Evolutionary conservation across 2,329 filamentous ascomycete species (phyloP), one percentile per base, ranked within the genome.

Genomic region (Colletotrichum noveboracense): DNA sequence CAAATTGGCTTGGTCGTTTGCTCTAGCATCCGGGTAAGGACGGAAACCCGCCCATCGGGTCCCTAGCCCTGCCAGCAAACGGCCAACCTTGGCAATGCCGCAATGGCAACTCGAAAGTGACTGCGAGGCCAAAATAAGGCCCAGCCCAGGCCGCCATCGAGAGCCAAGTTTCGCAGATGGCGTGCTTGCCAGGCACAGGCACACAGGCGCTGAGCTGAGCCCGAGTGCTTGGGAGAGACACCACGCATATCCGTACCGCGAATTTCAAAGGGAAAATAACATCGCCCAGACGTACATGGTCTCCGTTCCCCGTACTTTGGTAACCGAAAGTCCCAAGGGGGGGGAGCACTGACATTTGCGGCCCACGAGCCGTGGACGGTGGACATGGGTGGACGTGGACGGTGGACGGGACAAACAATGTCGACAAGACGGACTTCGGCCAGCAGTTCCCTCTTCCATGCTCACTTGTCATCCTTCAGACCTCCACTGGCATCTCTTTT

Each of bases 121-220:
- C 30, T 24, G 21, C 12, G 24, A 73, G 34, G 34, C 52, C 34
- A 69, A 70, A 70, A 71, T 38, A 66, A 43, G 72, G 30, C 67
- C 66, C 48, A 61, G 34, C 67, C 43, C 56, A 60, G 38, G 66
- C 71, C 56, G 32, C 38, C 67, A 36, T 38, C 56, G 32, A 70
- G 71, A 70, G 55, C 68, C 68, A 75, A 62, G 52, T 66, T 71
- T 21, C n/a, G 36, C 24, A 14, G 60, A 61, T 74, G 71, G 66
- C 71, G 71, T 74, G 71, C 67, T 36, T 52, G 71, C 71, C 30
- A 43, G 38, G 61, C n/a, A 65, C 61, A 65, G 34, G 34, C 38
- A 48, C 43, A 52, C 43, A 52, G 43, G 43, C 43, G 7, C 43
- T 21, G 55, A 26, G 55, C 3, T 52, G 43, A 52, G 43, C 43